phyloP scores from a whole-genome alignment of 2,329 filamentous ascomycete species.

The Curvularia eragrostidis region DNA sequence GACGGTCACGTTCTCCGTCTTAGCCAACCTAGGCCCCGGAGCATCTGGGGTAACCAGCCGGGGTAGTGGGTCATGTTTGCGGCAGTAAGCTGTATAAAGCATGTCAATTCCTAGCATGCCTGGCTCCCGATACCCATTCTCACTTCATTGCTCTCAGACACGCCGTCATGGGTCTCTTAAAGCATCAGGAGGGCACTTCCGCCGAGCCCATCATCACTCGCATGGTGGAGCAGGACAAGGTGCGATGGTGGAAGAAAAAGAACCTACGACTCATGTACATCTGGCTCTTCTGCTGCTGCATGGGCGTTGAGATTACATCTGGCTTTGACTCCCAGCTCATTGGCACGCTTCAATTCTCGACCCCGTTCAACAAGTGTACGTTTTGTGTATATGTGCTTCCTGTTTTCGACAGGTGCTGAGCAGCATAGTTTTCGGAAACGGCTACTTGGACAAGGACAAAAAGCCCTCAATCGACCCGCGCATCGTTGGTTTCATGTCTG shows the following conservation, averaged over 20 bases:
- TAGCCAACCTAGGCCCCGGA: slow-evolving; percentile 21
- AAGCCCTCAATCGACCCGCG: slow-evolving; percentile 33
- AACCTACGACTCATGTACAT: slow-evolving; percentile 51
- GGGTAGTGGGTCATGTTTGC: slow-evolving; percentile 18
- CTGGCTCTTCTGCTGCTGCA: slow-evolving; percentile 46
- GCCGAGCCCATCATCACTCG: slow-evolving; percentile 54
- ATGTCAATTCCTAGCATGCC: slow-evolving; percentile 14
- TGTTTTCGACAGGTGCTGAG: slow-evolving; percentile 12
- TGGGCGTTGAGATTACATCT: slow-evolving; percentile 51
- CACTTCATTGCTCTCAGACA: slow-evolving; percentile 11
- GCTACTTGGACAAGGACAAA: slow-evolving; percentile 27
- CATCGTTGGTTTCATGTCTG: slow-evolving; percentile 45
- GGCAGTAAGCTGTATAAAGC: slow-evolving; percentile 32
- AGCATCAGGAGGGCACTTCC: slow-evolving; percentile 31
- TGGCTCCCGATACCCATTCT: slow-evolving; percentile 19
- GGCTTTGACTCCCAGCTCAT: slow-evolving; percentile 50
- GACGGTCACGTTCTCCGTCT: slow-evolving; percentile 35
- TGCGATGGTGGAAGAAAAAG: slow-evolving; percentile 53
- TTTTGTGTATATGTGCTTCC: too few relatives aligned
- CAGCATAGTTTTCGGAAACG: slow-evolving; percentile 38
- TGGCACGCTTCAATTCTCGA: slow-evolving; percentile 47
- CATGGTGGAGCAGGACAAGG: slow-evolving; percentile 52
- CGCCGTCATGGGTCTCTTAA: slow-evolving; percentile 38
- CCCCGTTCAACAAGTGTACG: slow-evolving; percentile 45
- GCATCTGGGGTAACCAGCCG: slow-evolving; percentile 36